Conservation (phyloP, 768 basidiomycete species). For the Gymnopilus dilepis region DNA sequence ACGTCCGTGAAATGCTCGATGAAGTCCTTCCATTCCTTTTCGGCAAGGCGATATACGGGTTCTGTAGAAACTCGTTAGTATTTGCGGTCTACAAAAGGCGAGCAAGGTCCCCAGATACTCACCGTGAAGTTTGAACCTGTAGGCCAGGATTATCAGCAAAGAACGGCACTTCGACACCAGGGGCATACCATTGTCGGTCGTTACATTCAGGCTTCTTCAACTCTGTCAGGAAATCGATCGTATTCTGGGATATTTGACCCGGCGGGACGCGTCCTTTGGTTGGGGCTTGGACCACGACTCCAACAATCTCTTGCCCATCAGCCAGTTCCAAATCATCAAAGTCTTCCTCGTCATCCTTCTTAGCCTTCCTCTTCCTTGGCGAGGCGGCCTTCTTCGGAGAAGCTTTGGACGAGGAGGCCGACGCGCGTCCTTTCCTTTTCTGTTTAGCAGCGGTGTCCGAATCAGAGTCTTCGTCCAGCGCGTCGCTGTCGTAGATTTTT, state of each 20-base stretch:
- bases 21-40: slow-evolving; percentile 90
- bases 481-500: slow-evolving; percentile 48
- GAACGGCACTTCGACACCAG: neutral
- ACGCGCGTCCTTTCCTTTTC: slow-evolving; percentile 22
- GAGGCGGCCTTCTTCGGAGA: slow-evolving; percentile 23
- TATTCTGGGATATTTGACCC: slow-evolving; percentile 87
- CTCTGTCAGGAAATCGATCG: slow-evolving; percentile 74
- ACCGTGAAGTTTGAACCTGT: slow-evolving; percentile 87
- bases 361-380: slow-evolving; percentile 38
- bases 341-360: slow-evolving; percentile 35
- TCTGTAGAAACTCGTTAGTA: slow-evolving; percentile 45
- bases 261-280: slow-evolving; percentile 85
- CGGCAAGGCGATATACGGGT: slow-evolving; percentile 79
- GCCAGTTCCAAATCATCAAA: slow-evolving; percentile 41
- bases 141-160: neutral
- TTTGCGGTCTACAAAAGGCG: neutral
- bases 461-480: slow-evolving; percentile 48
- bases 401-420: neutral
- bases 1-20: slow-evolving; percentile 71
- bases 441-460: slow-evolving; percentile 24
- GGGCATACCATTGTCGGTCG: slow-evolving; percentile 76
- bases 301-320: slow-evolving; percentile 72
- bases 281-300: slow-evolving; percentile 80
- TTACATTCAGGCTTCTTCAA: slow-evolving; percentile 80
- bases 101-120: slow-evolving; percentile 12